Evolutionary conservation across 129 eudicot species (phyloP), one percentile per base, ranked within the genome.

Genomic region (Artemisia tridentata): DNA sequence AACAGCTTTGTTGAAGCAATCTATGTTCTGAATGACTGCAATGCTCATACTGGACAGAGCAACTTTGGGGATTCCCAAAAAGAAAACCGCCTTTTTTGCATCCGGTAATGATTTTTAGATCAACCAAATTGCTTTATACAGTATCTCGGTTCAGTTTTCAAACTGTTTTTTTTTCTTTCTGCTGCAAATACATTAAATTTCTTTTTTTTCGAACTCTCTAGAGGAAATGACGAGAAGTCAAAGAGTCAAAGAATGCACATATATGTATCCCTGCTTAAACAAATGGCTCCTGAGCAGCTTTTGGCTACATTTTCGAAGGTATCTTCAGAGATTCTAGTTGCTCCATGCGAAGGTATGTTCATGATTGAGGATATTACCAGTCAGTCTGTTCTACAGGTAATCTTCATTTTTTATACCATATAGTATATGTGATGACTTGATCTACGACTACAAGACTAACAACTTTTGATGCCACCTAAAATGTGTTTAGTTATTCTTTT

Each of bases 261-360:
- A 23, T 95, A 90, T 68, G 80, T 76, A 48, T 86, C 97, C 43
- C 67, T 95, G 76, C 74, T 95, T 77, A 90, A 95, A 82, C 99
- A 95, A 81, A 95, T 95, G 99, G 96, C 96, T 77, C 97, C 99
- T 0, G 99, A 88, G 85, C 97, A 95, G 62, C 97, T 95, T 64
- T 71, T 95, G 73, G 99, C 99, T 34, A 88, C 99, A 18, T 95
- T 95, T 74, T 93, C 99, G 3, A 95, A 95, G 72, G 87, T 95
- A 53, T 88, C 96, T 74, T 93, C 99, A 16, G 99, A 95, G 74
- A 95, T 88, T 64, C 90, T 95, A 77, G 97, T 96, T 65, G 85
- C 96, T 67, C 96, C 96, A 20, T 88, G 97, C 13, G 99, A 95
- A 67, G 97, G 96, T 52, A 70, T 86, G 81, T 89, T 95, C 60